Base-by-base conservation (phyloP, 2,329 filamentous ascomycete genomes). In the Tetracladium maxilliforme region DNA sequence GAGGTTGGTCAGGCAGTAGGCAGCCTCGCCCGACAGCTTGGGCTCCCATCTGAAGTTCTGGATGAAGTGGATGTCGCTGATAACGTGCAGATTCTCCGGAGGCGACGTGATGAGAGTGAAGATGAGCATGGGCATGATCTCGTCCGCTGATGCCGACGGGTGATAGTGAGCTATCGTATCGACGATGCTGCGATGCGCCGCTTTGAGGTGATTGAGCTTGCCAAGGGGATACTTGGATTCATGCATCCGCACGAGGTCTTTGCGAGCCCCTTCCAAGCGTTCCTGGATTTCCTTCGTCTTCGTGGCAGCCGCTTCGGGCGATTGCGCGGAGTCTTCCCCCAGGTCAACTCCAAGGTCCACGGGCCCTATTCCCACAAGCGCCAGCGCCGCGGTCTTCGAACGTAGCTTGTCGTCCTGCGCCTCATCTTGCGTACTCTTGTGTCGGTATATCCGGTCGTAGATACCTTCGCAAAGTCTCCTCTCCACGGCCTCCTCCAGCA, bases 81-180 rank as follows among this genome's bases (percentile, higher is more conserved):
- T 83, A 28, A 86, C 77, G 47, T 86, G 81, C 23, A 95, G 74
- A 17, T 75, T 70, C 48, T 90, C 80, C 0, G 86, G 79, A 1
- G 83, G 77, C 22, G 86, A 76, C 4, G 84, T 94, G 44, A 98
- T 92, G 31, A 98, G 66, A 0, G 84, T 82, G 54, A 92, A 98
- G 33, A 98, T 98, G 33, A 98, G 64, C 49, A 92, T 93, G 1
- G 90, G 90, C 47, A 98, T 73, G 27, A 98, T 92, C 51, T 95
- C 90, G 44, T 98, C 90, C 4, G 90, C 90, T 2, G 90, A 95
- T 1, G 90, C 93, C 1, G 86, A 73, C 11, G 68, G 70, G 33
- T 73, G 70, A 31, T 75, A 73, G 37, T 70, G 61, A 4, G 69
- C 63, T 24, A 76, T 49, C 2, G 84, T 86, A 47, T 95, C 87